A percentile compares a stretch with the other conserved stretches of the same genome.
phyloP scores from a whole-genome alignment of 768 basidiomycete species.

The Steccherinum ochraceum region DNA sequence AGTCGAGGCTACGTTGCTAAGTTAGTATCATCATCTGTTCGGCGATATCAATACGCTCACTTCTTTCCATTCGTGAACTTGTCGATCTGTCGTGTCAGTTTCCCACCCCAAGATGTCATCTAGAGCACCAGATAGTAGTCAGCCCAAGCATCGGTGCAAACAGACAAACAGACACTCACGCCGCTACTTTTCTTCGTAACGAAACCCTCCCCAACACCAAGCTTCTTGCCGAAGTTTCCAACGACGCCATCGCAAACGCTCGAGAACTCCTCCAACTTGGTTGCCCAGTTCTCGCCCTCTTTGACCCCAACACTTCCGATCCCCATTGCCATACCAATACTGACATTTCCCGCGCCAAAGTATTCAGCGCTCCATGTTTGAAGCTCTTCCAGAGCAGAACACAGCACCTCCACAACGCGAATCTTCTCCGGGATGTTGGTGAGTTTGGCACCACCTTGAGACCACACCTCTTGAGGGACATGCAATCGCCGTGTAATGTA shows the following conservation, averaged over 20 bases:
- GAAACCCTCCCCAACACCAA: slow-evolving; percentile 85
- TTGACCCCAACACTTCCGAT: slow-evolving; percentile 72
- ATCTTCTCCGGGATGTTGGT: slow-evolving; percentile 79
- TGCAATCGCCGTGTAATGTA: slow-evolving; percentile 83
- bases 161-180: slow-evolving; percentile 27
- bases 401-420: slow-evolving; percentile 74
- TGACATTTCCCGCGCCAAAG: slow-evolving; percentile 75
- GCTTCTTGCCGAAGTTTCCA: slow-evolving; percentile 78
- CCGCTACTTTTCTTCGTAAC: slow-evolving; percentile 71
- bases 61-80: slow-evolving; percentile 88
- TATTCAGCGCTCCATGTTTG: slow-evolving; percentile 63
- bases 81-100: slow-evolving; percentile 69
- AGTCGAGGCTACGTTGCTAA: slow-evolving; percentile 60
- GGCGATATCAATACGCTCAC: slow-evolving; percentile 35
- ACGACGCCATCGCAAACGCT: slow-evolving; percentile 74
- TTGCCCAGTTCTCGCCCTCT: slow-evolving; percentile 74
- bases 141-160: neutral
- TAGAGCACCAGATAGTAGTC: slow-evolving; percentile 13
- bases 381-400: slow-evolving; percentile 74
- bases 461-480: slow-evolving; percentile 88
- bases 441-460: slow-evolving; percentile 83
- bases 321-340: slow-evolving; percentile 65
- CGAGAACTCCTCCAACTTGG: slow-evolving; percentile 77
- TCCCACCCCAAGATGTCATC: slow-evolving; percentile 65
- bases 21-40: slow-evolving; percentile 3